phyloP scores from a whole-genome alignment of 768 basidiomycete genomes.

The Mrakia blollopis region DNA sequence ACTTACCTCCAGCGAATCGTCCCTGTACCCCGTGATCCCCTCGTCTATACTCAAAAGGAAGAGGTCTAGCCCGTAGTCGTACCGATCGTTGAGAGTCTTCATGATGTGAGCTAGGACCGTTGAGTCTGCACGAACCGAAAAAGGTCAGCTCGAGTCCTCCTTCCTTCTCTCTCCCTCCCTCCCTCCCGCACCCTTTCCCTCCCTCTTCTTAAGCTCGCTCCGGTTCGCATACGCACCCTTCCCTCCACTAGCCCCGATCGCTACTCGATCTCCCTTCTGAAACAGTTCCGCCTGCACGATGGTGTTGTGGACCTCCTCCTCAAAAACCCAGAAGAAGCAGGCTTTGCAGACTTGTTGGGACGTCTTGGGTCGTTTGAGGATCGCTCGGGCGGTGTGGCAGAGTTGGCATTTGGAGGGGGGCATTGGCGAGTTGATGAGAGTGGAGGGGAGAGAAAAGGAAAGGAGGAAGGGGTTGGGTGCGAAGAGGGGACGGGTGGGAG shows the following conservation, averaged over 20 bases:
- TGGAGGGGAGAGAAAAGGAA: background rate
- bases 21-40: conserved; percentile 95
- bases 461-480: background rate
- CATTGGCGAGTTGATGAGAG: background rate
- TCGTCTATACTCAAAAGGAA: conserved; percentile 96
- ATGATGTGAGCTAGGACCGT: conserved; percentile 96
- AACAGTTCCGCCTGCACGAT: conserved; percentile 79
- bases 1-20: conserved; percentile 89
- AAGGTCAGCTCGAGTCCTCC: background rate
- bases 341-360: conserved; percentile 94
- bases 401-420: conserved; percentile 55
- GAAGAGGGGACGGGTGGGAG: no score
- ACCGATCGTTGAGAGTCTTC: conserved; percentile 90
- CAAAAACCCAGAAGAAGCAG: conserved; percentile 95
- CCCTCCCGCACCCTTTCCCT: background rate
- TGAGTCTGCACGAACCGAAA: conserved; percentile 59
- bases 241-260: conserved; percentile 96
- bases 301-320: conserved; percentile 96
- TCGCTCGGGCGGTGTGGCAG: conserved; percentile 69
- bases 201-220: conserved; percentile 29
- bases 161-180: background rate
- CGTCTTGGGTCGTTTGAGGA: conserved; percentile 91
- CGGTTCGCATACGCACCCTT: no score
- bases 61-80: conserved; percentile 83
- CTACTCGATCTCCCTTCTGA: conserved; percentile 81